Conservation (phyloP, 2,329 filamentous ascomycete species). For the Zymoseptoria tritici region DNA sequence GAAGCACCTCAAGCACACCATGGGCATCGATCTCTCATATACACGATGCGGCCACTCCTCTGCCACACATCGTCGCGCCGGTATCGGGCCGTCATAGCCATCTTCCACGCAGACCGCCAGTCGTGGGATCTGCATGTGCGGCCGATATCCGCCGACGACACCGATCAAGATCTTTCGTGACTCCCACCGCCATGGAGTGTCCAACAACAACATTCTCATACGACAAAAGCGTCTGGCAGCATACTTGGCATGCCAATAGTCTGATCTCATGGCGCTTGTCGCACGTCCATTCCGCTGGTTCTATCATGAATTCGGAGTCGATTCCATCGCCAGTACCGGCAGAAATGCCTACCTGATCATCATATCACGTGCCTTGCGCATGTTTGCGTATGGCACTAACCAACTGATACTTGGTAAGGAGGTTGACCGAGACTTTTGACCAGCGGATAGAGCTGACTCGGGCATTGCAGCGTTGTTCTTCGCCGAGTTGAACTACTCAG, state of each 20-base stretch:
- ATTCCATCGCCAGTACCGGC: slow-evolving; percentile 25
- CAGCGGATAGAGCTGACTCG: neutral
- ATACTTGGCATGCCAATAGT: slow-evolving; percentile 3
- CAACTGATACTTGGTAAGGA: slow-evolving; percentile 23
- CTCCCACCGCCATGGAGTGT: neutral
- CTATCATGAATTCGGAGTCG: slow-evolving; percentile 28
- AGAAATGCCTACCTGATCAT: slow-evolving; percentile 50
- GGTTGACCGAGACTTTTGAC: neutral
- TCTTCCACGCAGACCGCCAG: neutral
- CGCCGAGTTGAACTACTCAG: slow-evolving; percentile 27
- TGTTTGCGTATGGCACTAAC: slow-evolving; percentile 29
- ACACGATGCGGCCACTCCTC: neutral
- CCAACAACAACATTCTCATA: neutral
- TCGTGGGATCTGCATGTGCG: neutral
- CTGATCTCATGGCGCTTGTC: slow-evolving; percentile 16
- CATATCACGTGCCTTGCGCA: slow-evolving; percentile 35
- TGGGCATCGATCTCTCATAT: neutral
- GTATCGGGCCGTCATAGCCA: neutral
- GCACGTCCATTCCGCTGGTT: slow-evolving; percentile 23
- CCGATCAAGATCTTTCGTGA: neutral
- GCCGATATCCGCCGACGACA: neutral
- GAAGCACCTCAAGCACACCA: neutral
- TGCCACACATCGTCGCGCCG: neutral
- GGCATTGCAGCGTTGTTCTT: slow-evolving; percentile 26
- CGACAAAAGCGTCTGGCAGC: neutral